A percentile compares a stretch with the other conserved stretches of the same genome.
Evolutionary conservation across 1,284 basidiomycete genomes (phyloP).

Genomic region (Trichosporon ovoides): DNA sequence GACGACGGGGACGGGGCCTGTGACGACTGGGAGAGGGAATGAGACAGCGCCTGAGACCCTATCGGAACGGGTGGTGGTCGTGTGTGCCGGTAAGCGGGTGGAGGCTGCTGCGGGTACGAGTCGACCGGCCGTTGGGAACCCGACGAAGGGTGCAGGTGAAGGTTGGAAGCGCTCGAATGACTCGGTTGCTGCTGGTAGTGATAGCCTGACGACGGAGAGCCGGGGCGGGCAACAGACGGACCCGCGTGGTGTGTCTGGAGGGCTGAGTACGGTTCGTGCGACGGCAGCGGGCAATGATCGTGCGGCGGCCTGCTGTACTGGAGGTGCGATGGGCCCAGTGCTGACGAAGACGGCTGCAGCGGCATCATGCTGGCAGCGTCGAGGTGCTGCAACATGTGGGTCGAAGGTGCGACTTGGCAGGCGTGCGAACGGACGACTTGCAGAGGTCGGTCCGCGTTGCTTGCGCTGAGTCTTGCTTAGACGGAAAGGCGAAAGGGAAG

Average conservation of each 20-base stretch:
- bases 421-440: neutral
- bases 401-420: neutral
- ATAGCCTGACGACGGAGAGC: neutral
- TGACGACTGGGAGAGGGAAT: neutral
- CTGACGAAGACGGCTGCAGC: neutral
- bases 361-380: neutral
- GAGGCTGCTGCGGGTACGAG: neutral
- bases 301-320: neutral
- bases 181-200: neutral
- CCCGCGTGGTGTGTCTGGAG: neutral
- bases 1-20: neutral
- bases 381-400: neutral
- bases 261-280: neutral
- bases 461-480: neutral
- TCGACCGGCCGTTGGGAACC: neutral
- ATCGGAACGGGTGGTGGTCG: conserved; percentile 2
- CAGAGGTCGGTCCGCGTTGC: neutral
- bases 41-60: conserved; percentile 2
- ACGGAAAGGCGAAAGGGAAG: neutral
- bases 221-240: neutral
- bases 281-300: neutral
- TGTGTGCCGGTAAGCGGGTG: conserved; percentile 2
- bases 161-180: neutral
- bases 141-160: neutral
- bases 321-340: neutral